Base-by-base conservation (phyloP, 768 basidiomycete species). In the Epithele typhae region DNA sequence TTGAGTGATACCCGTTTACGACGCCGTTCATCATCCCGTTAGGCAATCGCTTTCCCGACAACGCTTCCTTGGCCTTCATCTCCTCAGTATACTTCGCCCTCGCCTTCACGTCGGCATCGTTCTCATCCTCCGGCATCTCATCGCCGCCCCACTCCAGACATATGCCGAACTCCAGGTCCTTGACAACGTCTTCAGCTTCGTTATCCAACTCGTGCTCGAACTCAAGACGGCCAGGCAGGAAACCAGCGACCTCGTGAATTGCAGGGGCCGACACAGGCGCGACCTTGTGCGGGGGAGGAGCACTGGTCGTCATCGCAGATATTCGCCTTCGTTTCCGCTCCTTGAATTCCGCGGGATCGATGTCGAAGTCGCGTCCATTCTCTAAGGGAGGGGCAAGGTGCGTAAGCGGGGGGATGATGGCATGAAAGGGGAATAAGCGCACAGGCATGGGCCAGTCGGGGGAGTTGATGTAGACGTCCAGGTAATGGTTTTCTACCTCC, bases 191-290 rank as follows among this genome's bases (percentile, higher is more conserved):
- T 62, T 99, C 95, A 0, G 95, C 95, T 42, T 99, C 95, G 63
- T 99, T 96, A 60, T 97, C 94, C 4, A 92, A 69, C 65, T 99
- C 95, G 57, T 94, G 93, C 61, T 99, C 95, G 62, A 99, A 99
- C 65, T 99, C 95, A 27, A 99, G 75, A n/a, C 95, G 84, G 14
- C 95, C 95, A 8, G 95, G 95, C 61, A 99, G 84, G 68, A 86
- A 98, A 0, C 86, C 87, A 14, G 86, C 82, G 33, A 98, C 77
- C 68, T 99, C 95, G 63, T 97, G 95, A 14, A 90, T 81, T 4
- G 82, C 91, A 3, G 95, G 95, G 0, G 86, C 82, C 5, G 95
- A 98, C 5, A 87, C 90, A 4, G 93, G 87, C 1, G 87, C 76
- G 2, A 81, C 74, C 60, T 90, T 90, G 24, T 84, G 78, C 37